These are phyloP conservation scores for Ambrosiella xylebori DNA, from an alignment of 2,329 filamentous ascomycete species.

Conservation along the genomic window DNA sequence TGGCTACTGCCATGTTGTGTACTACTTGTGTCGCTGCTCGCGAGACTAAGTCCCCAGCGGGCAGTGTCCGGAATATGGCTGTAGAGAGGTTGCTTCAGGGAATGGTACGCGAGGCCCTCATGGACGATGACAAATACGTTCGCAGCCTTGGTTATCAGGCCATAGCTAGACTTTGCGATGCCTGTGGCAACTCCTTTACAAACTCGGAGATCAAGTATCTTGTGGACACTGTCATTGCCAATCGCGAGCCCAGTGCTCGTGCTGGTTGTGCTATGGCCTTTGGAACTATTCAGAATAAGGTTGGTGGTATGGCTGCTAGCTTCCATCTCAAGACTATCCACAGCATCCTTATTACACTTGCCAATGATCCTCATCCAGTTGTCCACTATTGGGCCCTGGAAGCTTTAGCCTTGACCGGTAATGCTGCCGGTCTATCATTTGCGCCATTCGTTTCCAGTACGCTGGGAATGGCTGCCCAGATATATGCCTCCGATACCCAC, in stretches of 20 bases:
- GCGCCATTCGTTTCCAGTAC: slow-evolving; percentile 79
- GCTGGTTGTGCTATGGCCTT: slow-evolving; percentile 89
- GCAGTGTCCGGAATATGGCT: slow-evolving; percentile 54
- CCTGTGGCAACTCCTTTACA: slow-evolving; percentile 75
- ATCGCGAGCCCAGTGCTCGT: slow-evolving; percentile 80
- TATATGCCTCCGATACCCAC: slow-evolving; percentile 84
- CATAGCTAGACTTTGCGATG: slow-evolving; percentile 66
- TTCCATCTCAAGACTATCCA: slow-evolving; percentile 94
- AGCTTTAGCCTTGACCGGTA: slow-evolving; percentile 68
- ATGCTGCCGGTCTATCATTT: slow-evolving; percentile 84
- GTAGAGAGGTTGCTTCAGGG: slow-evolving; percentile 78
- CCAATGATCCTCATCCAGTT: slow-evolving; percentile 83
- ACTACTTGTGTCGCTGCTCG: slow-evolving; percentile 71
- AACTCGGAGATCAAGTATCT: slow-evolving; percentile 79
- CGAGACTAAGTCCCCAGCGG: slow-evolving; percentile 55
- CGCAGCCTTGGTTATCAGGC: slow-evolving; percentile 73
- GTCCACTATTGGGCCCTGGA: slow-evolving; percentile 96
- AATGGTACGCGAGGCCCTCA: slow-evolving; percentile 51
- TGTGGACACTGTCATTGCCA: slow-evolving; percentile 84
- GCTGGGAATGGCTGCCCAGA: slow-evolving; percentile 80
- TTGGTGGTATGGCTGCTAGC: slow-evolving; percentile 93
- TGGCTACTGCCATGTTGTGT: slow-evolving; percentile 63
- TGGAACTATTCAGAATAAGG: slow-evolving; percentile 83
- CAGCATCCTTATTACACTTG: slow-evolving; percentile 94
- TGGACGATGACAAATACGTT: slow-evolving; percentile 71